A percentile compares a stretch with the other conserved stretches of the same genome.
phyloP scores from a whole-genome alignment of 768 basidiomycete species.

The Pisolithus sp. region DNA sequence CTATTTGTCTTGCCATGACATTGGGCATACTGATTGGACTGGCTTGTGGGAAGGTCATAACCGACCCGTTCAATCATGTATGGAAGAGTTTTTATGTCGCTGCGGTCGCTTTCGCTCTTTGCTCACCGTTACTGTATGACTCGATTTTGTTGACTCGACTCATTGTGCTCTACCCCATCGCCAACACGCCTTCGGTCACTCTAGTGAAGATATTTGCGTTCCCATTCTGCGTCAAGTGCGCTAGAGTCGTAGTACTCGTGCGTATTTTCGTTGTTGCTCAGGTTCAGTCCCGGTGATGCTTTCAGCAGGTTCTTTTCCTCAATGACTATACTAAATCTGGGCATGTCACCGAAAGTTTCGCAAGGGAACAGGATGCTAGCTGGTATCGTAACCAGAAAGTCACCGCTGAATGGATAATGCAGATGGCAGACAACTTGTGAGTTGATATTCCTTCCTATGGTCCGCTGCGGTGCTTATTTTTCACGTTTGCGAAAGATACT shows the following conservation, averaged over 20 bases:
- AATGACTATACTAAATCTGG: not conserved
- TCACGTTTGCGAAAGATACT: constrained; percentile 12
- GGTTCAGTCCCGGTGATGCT: not conserved
- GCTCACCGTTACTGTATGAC: constrained; percentile 31
- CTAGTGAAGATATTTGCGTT: constrained; percentile 22
- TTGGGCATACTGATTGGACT: constrained; percentile 20
- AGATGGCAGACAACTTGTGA: constrained; percentile 30
- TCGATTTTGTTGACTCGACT: constrained; percentile 32
- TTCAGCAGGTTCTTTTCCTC: not conserved
- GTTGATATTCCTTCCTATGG: constrained; percentile 1
- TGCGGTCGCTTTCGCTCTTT: constrained; percentile 18
- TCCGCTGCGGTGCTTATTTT: not conserved
- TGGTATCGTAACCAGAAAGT: constrained; percentile 8
- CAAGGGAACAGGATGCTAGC: not conserved
- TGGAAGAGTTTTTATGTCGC: constrained; percentile 13
- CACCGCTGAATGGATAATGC: constrained; percentile 28
- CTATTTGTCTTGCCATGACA: constrained; percentile 18
- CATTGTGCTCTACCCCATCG: constrained; percentile 28
- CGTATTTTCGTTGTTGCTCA: not conserved
- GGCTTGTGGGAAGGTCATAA: constrained; percentile 1
- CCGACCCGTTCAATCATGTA: constrained; percentile 13
- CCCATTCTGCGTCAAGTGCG: constrained; percentile 25
- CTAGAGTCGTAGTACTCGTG: constrained; percentile 19
- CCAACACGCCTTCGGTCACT: constrained; percentile 7
- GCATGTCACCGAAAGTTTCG: not conserved